Percentiles rank a stretch among this genome's conserved stretches.
phyloP scores from a whole-genome alignment of 2,329 filamentous ascomycete species.

The Trichophyton equinum region DNA sequence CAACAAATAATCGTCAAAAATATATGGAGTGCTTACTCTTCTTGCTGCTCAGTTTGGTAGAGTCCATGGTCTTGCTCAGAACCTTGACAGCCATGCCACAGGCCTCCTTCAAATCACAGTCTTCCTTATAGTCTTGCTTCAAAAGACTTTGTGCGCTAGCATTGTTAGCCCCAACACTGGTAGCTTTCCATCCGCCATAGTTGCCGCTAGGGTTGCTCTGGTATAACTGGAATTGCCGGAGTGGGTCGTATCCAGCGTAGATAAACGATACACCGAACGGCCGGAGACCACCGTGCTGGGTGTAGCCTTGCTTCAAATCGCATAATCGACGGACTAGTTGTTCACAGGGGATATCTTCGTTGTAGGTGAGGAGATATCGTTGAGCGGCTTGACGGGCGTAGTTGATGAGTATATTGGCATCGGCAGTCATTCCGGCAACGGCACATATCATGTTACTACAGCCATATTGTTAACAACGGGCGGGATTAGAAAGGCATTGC shows the following conservation, averaged over 20 bases:
- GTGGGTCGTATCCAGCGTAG: conserved; percentile 94
- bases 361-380: conserved; percentile 95
- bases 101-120: conserved; percentile 89
- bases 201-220: conserved; percentile 98
- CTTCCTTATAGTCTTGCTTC: conserved; percentile 99
- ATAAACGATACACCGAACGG: conserved; percentile 99
- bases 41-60: conserved; percentile 95
- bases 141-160: conserved; percentile 90
- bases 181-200: conserved; percentile 99
- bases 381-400: conserved; percentile 95
- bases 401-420: conserved; percentile 99
- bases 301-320: conserved; percentile 98
- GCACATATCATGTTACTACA: conserved; percentile 98
- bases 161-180: conserved; percentile 94
- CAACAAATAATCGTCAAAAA: neutral
- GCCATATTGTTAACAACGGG: conserved; percentile 3
- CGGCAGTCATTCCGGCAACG: conserved; percentile 96
- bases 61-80: conserved; percentile 99
- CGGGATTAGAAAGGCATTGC: neutral
- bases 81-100: conserved; percentile 98
- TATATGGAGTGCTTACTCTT: conserved; percentile 59
- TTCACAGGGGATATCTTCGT: conserved; percentile 98
- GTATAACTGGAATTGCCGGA: conserved; percentile 95
- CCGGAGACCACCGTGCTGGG: conserved; percentile 93
- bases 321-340: conserved; percentile 93